Percentiles rank a stretch among this genome's conserved stretches.
Conservation (phyloP, 2,329 filamentous ascomycete species). For the Ascochyta viciae-villosae region DNA sequence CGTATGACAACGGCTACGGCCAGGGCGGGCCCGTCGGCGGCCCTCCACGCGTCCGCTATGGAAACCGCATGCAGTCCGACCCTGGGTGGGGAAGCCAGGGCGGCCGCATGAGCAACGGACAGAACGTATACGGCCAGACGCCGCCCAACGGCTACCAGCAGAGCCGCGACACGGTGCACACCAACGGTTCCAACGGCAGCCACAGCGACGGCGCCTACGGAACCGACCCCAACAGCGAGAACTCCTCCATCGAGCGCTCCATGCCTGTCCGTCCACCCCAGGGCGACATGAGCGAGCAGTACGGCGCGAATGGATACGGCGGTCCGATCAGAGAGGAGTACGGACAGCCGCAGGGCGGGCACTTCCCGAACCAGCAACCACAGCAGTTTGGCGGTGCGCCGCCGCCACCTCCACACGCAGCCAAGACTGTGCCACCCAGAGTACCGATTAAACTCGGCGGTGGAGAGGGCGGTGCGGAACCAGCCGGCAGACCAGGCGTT, state of each 20-base stretch:
- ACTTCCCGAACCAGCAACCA: slow-evolving; percentile 27
- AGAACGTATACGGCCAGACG: slow-evolving; percentile 38
- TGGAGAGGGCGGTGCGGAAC: slow-evolving; percentile 20
- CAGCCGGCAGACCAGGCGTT: slow-evolving; percentile 23
- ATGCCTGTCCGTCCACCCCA: slow-evolving; percentile 52
- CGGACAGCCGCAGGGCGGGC: slow-evolving; percentile 27
- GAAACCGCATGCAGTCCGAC: slow-evolving; percentile 54
- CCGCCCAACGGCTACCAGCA: slow-evolving; percentile 69
- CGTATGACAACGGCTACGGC: slow-evolving; percentile 44
- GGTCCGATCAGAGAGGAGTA: slow-evolving; percentile 54
- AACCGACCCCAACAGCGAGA: slow-evolving; percentile 91
- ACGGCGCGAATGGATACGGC: slow-evolving; percentile 65
- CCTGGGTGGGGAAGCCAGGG: slow-evolving; percentile 45
- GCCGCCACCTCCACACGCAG: slow-evolving; percentile 28
- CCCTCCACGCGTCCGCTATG: slow-evolving; percentile 47
- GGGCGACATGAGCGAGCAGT: slow-evolving; percentile 53
- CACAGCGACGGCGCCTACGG: slow-evolving; percentile 75
- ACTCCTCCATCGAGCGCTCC: slow-evolving; percentile 84
- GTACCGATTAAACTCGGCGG: slow-evolving; percentile 36
- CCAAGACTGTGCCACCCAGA: slow-evolving; percentile 17
- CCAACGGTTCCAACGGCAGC: slow-evolving; percentile 75
- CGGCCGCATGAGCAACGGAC: slow-evolving; percentile 41
- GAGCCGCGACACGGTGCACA: slow-evolving; percentile 87
- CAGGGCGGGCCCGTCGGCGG: slow-evolving; percentile 46
- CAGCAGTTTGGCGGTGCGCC: slow-evolving; percentile 23